These are phyloP conservation scores for Opeltia flavorubescens DNA, from an alignment of 495 filamentous ascomycete species.

Conservation along the genomic window DNA sequence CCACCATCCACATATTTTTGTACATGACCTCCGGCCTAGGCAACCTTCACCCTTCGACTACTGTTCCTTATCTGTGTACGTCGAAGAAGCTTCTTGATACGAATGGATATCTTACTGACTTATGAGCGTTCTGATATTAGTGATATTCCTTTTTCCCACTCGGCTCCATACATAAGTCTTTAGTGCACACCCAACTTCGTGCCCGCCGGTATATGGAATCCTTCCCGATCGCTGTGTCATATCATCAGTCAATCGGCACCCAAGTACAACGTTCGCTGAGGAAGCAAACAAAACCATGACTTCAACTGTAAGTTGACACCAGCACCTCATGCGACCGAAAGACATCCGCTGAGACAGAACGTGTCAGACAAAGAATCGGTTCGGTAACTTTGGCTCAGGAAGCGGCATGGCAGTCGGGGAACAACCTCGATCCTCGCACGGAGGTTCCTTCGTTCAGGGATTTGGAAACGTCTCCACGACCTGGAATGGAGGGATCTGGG, in stretches of 20 bases:
- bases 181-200: not conserved
- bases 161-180: conserved; percentile 1
- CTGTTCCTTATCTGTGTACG: not conserved
- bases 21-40: conserved; percentile 22
- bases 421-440: conserved; percentile 24
- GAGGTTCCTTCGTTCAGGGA: conserved; percentile 25
- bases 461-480: conserved; percentile 33
- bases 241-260: not conserved
- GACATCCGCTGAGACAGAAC: conserved; percentile 3
- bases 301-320: conserved; percentile 11
- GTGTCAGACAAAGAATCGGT: conserved; percentile 18
- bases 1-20: conserved; percentile 23
- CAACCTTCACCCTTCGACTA: not conserved
- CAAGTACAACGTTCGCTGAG: not conserved
- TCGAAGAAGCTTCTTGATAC: not conserved
- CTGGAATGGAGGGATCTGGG: conserved; percentile 50
- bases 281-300: conserved; percentile 10
- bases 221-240: not conserved
- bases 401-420: conserved; percentile 27
- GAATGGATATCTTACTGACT: not conserved
- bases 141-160: not conserved
- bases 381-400: conserved; percentile 25
- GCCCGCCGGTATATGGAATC: not conserved
- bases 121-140: not conserved
- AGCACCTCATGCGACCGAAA: not conserved